Conservation (phyloP, 2,329 filamentous ascomycete genomes). For the Pseudogymnoascus sp. region DNA sequence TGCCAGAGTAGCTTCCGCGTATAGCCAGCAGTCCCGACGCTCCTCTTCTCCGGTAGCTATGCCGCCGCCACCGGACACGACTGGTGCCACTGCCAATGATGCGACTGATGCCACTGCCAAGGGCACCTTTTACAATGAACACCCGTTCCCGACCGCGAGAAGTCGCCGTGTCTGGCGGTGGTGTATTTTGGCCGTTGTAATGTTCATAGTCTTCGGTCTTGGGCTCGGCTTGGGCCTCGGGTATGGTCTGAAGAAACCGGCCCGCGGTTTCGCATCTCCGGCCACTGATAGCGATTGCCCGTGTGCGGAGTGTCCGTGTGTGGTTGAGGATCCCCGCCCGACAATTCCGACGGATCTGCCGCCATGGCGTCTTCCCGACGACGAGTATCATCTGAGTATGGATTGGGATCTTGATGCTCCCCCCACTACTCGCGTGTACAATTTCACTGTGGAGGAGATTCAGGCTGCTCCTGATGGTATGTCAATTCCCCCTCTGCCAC, state of each 20-base stretch:
- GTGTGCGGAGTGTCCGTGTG: not conserved
- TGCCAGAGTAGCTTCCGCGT: not conserved
- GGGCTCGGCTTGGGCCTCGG: constrained; percentile 18
- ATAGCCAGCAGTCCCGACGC: not conserved
- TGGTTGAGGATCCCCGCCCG: not conserved
- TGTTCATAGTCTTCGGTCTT: constrained; percentile 12
- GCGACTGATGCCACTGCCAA: not conserved
- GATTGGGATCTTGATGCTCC: constrained; percentile 18
- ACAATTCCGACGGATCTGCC: not conserved
- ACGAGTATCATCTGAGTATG: constrained; percentile 17
- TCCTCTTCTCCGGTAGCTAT: not conserved
- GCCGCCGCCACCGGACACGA: not conserved
- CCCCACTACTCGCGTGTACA: constrained; percentile 17
- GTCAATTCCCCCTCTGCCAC: not conserved
- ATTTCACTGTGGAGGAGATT: constrained; percentile 17
- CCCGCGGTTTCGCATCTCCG: constrained; percentile 8
- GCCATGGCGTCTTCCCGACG: constrained; percentile 14
- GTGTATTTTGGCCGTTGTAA: not conserved
- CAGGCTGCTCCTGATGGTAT: constrained; percentile 18
- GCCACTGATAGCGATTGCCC: not conserved
- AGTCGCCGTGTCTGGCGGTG: not conserved
- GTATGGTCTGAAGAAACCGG: constrained; percentile 15
- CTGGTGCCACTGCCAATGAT: not conserved
- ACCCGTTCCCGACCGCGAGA: not conserved
- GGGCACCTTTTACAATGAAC: not conserved